Evolutionary conservation across 148 eudicot species (phyloP), one percentile per base, ranked within the genome.

Genomic region (Amaranthus cruentus): DNA sequence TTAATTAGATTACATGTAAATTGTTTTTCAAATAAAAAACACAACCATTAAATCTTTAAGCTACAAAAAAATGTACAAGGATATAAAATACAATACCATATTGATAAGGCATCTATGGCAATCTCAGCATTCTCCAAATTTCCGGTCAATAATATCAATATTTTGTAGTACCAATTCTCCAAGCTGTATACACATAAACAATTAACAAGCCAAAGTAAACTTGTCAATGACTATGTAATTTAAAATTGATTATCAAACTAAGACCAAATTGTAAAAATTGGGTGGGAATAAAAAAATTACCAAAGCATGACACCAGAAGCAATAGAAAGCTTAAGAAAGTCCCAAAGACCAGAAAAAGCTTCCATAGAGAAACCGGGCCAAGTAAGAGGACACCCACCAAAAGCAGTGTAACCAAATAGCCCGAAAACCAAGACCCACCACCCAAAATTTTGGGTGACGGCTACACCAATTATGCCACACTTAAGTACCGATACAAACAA

Each of bases 81-180:
- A 53, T 15, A n/a, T 46, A 54, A 43, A 62, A 51, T 12, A 4
- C 2, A 66, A 6, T 14, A 88, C 91, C 91, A 88, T 61, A 88
- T 82, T 3, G 91, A 82, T 76, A 88, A 71, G 47, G 88, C 91
- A 78, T 88, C 91, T 43, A 88, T 63, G 13, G 87, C 88, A 15
- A 85, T 84, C 69, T 84, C 79, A 6, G 91, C 87, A 69, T 88
- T 88, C 69, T 78, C 70, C 68, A 88, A 75, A 75, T 88, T 88
- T 64, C 88, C 88, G 0, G 88, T 88, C 84, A 88, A 82, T 68
- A 88, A 62, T 52, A 88, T 82, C 74, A 88, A 64, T 18, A 85
- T 58, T 78, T 44, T 83, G 74, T 88, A 88, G 79, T 88, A 85
- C 91, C 91, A 88, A 51, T 76, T 88, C 85, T 88, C 91, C 88